Evolutionary conservation across 352 stramenopile species (phyloP).

Genomic region (Phytopythium sindhum): DNA sequence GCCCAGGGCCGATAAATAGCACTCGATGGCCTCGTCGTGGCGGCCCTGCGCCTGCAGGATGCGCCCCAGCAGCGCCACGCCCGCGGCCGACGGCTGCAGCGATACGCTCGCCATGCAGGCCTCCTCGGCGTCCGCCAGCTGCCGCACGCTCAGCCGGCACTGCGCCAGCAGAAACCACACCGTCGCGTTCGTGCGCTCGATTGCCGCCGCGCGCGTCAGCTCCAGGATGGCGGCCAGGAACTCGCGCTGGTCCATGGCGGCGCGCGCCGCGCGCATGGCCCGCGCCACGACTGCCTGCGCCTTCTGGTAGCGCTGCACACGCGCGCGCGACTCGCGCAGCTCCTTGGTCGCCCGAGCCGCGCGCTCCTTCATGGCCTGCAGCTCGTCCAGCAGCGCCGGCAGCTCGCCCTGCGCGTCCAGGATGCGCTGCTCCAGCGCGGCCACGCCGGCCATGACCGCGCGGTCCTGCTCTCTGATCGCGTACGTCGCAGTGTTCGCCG

Average conservation of each 20-base stretch:
- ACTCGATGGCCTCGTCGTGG: constrained; percentile 53
- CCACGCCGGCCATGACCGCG: constrained; percentile 38
- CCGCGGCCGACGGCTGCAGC: constrained; percentile 27
- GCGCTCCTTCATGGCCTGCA: constrained; percentile 29
- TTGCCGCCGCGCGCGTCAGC: constrained; percentile 36
- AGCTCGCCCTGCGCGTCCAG: constrained; percentile 49
- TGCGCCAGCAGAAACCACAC: constrained; percentile 56
- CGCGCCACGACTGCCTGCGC: constrained; percentile 40
- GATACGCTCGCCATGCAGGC: constrained; percentile 58
- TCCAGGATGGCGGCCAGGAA: constrained; percentile 63
- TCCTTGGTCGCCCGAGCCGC: constrained; percentile 25
- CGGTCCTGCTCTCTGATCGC: constrained; percentile 28
- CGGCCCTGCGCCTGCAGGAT: constrained; percentile 51
- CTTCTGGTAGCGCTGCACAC: constrained; percentile 43
- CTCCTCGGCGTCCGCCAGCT: constrained; percentile 44
- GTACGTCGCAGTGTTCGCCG: constrained; percentile 25
- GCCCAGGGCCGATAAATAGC: constrained; percentile 59
- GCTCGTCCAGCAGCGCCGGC: constrained; percentile 38
- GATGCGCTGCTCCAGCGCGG: constrained; percentile 38
- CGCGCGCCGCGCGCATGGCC: constrained; percentile 29
- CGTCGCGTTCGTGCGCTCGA: constrained; percentile 47
- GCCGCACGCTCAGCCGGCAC: constrained; percentile 43
- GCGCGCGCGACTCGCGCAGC: constrained; percentile 31
- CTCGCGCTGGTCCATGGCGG: constrained; percentile 47
- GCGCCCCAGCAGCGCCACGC: constrained; percentile 42